Evolutionary conservation across 1,139 yeast genomes (phyloP).

Genomic region (Hansenula sp.): DNA sequence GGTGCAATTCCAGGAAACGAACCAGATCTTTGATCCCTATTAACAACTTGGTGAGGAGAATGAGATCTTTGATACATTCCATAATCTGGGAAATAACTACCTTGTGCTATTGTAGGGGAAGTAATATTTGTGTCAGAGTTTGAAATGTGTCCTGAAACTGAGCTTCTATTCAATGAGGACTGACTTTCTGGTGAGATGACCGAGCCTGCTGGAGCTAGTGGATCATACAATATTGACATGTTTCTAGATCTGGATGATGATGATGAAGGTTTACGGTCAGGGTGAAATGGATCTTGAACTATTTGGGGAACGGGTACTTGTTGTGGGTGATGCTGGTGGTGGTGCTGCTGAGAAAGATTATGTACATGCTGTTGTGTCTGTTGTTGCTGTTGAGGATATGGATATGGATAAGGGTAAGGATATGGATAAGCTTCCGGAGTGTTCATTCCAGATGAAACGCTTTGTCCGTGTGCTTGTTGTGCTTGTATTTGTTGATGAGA

Average conservation of each 20-base stretch:
- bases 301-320: neutral
- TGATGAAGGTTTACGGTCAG: constrained; percentile 24
- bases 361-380: constrained; percentile 6
- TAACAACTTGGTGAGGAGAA: constrained; percentile 9
- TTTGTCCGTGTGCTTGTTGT: constrained; percentile 4
- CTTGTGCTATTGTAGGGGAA: constrained; percentile 10
- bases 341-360: constrained; percentile 7
- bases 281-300: constrained; percentile 24
- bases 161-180: constrained; percentile 7
- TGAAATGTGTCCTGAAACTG: constrained; percentile 13
- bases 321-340: constrained; percentile 11
- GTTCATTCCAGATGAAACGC: constrained; percentile 6
- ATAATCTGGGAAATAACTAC: constrained; percentile 19
- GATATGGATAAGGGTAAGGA: constrained; percentile 18
- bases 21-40: constrained; percentile 18
- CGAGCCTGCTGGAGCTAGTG: constrained; percentile 27
- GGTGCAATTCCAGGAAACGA: constrained; percentile 19
- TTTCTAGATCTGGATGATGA: constrained; percentile 26
- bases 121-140: constrained; percentile 11
- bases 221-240: constrained; percentile 31
- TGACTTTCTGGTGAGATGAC: constrained; percentile 8
- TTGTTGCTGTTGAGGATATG: constrained; percentile 12
- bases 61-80: constrained; percentile 7
- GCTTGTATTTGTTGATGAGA: constrained; percentile 11
- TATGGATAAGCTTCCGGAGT: constrained; percentile 13